Base-by-base conservation (phyloP, 1,139 yeast species). In the Suhomyces bokatorum region DNA sequence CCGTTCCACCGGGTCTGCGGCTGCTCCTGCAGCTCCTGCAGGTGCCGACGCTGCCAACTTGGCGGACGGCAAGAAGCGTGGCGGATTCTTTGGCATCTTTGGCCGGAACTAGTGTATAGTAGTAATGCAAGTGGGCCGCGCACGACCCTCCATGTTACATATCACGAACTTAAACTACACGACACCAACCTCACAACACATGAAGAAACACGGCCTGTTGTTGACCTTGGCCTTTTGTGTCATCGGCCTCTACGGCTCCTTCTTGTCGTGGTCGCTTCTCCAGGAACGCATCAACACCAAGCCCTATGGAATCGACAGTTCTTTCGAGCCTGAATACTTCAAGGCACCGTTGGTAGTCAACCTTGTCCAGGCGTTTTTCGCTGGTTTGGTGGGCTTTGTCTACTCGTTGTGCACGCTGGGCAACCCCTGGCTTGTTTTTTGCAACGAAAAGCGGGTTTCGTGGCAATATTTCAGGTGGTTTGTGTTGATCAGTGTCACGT, bases 201-300 rank as follows among this genome's bases (percentile, higher is more conserved):
- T 53, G 56, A 50, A 51, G 39, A 51, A 57, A 40, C 50, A 53
- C 22, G 60, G 64, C 16, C 62, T 56, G 62, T 42, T 53, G 28
- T n/a, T 58, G 14, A 66, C 74, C 22, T 69, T 85, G 32, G 52
- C 75, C 0, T 51, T 78, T 9, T 86, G 91, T 56, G 81, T 86
- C 0, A 54, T 67, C 1, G 96, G 97, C 0, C 86, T 93, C 37
- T 93, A 91, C 59, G 82, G 80, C 1, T 84, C 96, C 32, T 93
- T 93, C 58, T 67, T 93, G 31, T 77, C 93, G 2, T 93, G 99
- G 99, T 91, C 96, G 0, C 76, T 88, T 31, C 76, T 91, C 13
- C 98, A 93, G 59, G 99, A 93, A 62, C 82, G 95, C 42, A 81
- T 93, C 53, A 80, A 90, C 26, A 83, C 95, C 3, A 85, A 84